Evolutionary conservation across 208 protist species (phyloP).

Genomic region (Naegleria lovaniensis): DNA sequence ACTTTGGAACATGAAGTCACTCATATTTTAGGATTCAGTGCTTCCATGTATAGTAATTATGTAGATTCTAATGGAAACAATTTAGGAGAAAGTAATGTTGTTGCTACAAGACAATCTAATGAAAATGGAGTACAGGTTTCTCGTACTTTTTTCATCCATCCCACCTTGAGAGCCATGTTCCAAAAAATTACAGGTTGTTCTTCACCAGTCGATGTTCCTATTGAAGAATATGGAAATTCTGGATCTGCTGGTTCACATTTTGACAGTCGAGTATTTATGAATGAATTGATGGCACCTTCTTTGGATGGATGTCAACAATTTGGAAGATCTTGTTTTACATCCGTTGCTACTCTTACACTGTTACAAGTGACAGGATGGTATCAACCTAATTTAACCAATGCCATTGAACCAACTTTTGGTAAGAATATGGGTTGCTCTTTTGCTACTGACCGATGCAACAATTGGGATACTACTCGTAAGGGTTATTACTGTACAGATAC

Average conservation of each 20-base stretch:
- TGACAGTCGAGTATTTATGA: background rate
- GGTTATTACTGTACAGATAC: constrained; percentile 7
- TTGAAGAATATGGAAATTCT: constrained; percentile 14
- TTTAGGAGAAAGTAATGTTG: background rate
- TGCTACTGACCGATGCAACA: background rate
- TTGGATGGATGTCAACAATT: constrained; percentile 3
- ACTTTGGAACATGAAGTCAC: constrained; percentile 6
- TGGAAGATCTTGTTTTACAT: background rate
- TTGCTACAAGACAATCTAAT: background rate
- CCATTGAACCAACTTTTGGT: background rate
- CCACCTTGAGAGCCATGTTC: background rate
- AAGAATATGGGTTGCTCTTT: background rate
- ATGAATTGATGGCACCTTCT: constrained; percentile 18
- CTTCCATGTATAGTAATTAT: background rate
- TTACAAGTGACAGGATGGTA: background rate
- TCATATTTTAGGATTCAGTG: background rate
- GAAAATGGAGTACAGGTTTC: background rate
- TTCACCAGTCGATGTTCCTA: background rate
- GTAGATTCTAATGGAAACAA: background rate
- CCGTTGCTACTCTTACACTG: background rate
- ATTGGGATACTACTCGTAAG: background rate
- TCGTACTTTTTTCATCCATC: background rate
- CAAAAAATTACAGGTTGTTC: background rate
- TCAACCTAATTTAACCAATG: background rate
- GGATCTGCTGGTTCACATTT: background rate